phyloP scores from a whole-genome alignment of 306 rosid species.

The Styphnolobium japonicum region DNA sequence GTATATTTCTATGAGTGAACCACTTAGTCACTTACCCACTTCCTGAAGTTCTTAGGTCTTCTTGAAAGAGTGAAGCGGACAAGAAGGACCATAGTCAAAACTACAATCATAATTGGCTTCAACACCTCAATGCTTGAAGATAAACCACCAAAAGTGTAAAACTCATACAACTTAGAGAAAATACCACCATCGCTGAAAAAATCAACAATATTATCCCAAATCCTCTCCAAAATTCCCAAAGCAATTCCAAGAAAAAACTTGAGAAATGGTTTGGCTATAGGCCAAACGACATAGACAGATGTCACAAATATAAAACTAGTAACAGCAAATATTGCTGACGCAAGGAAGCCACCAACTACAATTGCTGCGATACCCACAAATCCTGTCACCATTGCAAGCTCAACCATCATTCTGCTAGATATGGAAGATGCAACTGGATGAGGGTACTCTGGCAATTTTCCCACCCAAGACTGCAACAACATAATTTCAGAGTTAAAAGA shows the following conservation, averaged over 20 bases:
- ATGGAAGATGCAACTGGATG: conserved; percentile 88
- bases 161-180: conserved; percentile 55
- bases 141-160: conserved; percentile 73
- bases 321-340: conserved; percentile 79
- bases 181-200: conserved; percentile 64
- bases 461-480: conserved; percentile 77
- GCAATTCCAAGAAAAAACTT: conserved; percentile 54
- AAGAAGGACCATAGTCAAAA: conserved; percentile 91
- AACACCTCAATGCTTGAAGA: conserved; percentile 63
- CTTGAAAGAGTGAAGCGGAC: conserved; percentile 95
- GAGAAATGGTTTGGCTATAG: conserved; percentile 69
- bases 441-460: conserved; percentile 71
- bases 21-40: conserved; percentile 69
- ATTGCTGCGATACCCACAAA: conserved; percentile 65
- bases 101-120: conserved; percentile 59
- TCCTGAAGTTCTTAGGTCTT: conserved; percentile 95
- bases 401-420: conserved; percentile 91
- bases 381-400: conserved; percentile 66
- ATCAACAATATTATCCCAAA: conserved; percentile 68
- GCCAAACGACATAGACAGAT: conserved; percentile 69
- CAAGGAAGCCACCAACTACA: conserved; percentile 79
- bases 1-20: conserved; percentile 19
- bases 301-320: conserved; percentile 69
- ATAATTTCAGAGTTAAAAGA: conserved; percentile 14
- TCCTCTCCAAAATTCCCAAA: conserved; percentile 65